phyloP scores from a whole-genome alignment of 83 land plant genomes.

The Thuja plicata region DNA sequence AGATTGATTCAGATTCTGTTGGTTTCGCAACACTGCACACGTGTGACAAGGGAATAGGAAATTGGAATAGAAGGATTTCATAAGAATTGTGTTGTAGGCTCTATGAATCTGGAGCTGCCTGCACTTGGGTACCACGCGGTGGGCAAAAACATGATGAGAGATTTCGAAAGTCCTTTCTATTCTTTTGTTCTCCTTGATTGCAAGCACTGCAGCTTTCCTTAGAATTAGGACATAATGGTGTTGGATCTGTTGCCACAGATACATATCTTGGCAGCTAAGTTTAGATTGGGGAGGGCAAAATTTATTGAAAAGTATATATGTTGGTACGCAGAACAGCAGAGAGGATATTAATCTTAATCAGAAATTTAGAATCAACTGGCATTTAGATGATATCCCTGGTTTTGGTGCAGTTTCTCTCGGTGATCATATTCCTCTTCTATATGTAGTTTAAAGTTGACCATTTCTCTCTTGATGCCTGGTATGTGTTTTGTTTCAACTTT shows the following conservation, averaged over 20 bases:
- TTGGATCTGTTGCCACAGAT: conserved; percentile 5
- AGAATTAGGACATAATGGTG: neutral
- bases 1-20: conserved; percentile 13
- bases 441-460: neutral
- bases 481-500: neutral
- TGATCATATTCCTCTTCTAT: neutral
- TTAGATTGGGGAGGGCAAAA: neutral
- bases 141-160: conserved; percentile 5
- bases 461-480: neutral
- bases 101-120: conserved; percentile 14
- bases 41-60: conserved; percentile 12
- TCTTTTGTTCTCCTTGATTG: neutral
- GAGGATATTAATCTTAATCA: neutral
- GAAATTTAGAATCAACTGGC: neutral
- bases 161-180: neutral
- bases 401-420: neutral
- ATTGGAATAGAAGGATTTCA: conserved; percentile 12
- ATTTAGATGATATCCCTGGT: neutral
- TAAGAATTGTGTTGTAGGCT: conserved; percentile 10
- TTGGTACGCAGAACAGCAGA: neutral
- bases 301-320: neutral
- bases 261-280: neutral
- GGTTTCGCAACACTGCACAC: conserved; percentile 10
- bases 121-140: conserved; percentile 14
- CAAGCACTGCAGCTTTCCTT: neutral